phyloP scores from a whole-genome alignment of 164 flowering plant species.

The Aristolochia contorta region DNA sequence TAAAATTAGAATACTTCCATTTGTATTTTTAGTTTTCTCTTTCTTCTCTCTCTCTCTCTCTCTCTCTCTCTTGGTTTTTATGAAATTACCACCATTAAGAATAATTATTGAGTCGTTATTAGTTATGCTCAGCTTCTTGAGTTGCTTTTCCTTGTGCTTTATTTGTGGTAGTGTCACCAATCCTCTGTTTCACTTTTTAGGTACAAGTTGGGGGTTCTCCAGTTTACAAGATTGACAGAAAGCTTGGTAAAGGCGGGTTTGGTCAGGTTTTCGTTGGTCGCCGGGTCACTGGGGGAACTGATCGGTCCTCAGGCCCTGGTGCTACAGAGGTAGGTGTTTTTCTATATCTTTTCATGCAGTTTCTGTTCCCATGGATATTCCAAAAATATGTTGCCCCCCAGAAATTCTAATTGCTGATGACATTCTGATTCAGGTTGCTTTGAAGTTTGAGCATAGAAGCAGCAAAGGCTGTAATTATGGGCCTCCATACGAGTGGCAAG shows the following conservation, averaged over 20 bases:
- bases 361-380: not conserved
- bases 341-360: no score
- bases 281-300: slow-evolving; percentile 66
- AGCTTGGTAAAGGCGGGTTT: slow-evolving; percentile 95
- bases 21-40: no score
- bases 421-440: slow-evolving; percentile 48
- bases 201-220: slow-evolving; percentile 95
- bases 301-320: slow-evolving; percentile 47
- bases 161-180: not conserved
- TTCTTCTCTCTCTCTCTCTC: no score
- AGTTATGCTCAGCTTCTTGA: not conserved
- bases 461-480: slow-evolving; percentile 93
- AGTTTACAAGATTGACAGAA: slow-evolving; percentile 67
- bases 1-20: no score
- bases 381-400: not conserved
- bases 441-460: slow-evolving; percentile 82
- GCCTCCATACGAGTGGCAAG: slow-evolving; percentile 96
- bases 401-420: not conserved
- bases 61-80: no score
- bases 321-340: slow-evolving; percentile 46
- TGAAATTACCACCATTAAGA: no score
- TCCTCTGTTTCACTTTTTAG: slow-evolving; percentile 22
- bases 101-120: not conserved
- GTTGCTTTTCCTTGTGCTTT: not conserved
- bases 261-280: slow-evolving; percentile 99